These are phyloP conservation scores for Lasiosphaeria miniovina DNA, from an alignment of 495 filamentous ascomycete genomes.

Conservation along the genomic window DNA sequence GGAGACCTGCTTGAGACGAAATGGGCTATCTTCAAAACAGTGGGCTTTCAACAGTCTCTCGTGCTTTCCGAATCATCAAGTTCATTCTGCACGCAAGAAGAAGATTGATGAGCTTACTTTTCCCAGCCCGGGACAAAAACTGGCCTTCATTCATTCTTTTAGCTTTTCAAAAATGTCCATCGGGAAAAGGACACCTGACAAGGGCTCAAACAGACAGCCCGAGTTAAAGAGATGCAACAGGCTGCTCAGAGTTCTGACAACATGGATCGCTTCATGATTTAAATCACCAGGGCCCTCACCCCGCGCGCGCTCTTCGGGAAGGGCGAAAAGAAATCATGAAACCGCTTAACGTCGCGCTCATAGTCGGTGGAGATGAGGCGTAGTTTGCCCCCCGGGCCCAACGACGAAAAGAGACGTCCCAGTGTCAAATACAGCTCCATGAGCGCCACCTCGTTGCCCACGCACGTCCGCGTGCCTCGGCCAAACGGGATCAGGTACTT, in stretches of 20 bases:
- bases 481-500: conserved; percentile 44
- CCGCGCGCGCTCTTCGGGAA: conserved; percentile 19
- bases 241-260: not conserved
- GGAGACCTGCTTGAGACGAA: no score
- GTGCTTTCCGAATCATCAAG: no score
- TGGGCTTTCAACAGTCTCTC: no score
- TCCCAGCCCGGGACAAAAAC: no score
- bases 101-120: no score
- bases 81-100: no score
- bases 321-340: conserved; percentile 28
- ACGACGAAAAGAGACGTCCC: conserved; percentile 21
- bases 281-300: conserved; percentile 5
- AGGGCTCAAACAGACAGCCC: no score
- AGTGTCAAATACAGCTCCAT: conserved; percentile 47
- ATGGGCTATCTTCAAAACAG: no score
- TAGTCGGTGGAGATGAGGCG: conserved; percentile 16
- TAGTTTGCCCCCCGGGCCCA: conserved; percentile 12
- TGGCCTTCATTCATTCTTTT: no score
- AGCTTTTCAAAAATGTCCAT: no score
- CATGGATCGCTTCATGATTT: not conserved
- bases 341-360: conserved; percentile 20
- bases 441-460: conserved; percentile 46
- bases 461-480: conserved; percentile 44
- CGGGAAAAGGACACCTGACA: no score
- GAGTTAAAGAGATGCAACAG: no score